Evolutionary conservation across 1,284 basidiomycete genomes (phyloP).

Genomic region (Xerocomus cyaneibrunnescens): DNA sequence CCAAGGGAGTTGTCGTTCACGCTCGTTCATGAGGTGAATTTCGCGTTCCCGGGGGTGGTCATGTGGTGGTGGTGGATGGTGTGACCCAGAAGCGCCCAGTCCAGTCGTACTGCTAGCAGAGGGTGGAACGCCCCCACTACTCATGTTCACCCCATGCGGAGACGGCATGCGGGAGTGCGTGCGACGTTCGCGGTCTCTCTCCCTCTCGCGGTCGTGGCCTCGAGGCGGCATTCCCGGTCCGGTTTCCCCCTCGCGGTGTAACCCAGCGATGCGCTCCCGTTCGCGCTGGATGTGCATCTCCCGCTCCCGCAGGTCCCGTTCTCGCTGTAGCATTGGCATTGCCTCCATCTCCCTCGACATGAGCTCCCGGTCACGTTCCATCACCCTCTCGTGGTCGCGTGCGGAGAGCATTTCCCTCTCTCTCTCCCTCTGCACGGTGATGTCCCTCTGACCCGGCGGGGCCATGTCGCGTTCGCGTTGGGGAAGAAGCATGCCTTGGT

Average conservation of each 20-base stretch:
- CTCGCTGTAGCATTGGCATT: slow-evolving; percentile 18
- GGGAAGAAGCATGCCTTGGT: slow-evolving; percentile 20
- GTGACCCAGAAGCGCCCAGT: slow-evolving; percentile 24
- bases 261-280: slow-evolving; percentile 26
- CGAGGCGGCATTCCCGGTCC: slow-evolving; percentile 26
- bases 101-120: slow-evolving; percentile 10
- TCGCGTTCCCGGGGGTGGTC: slow-evolving; percentile 29
- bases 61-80: slow-evolving; percentile 20
- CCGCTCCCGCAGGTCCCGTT: slow-evolving; percentile 28
- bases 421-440: slow-evolving; percentile 23
- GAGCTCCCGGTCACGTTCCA: slow-evolving; percentile 26
- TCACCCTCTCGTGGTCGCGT: slow-evolving; percentile 26
- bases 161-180: slow-evolving; percentile 28
- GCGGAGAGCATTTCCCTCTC: slow-evolving; percentile 22
- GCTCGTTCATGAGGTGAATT: slow-evolving; percentile 23
- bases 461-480: slow-evolving; percentile 30
- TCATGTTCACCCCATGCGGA: slow-evolving; percentile 20
- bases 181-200: slow-evolving; percentile 33
- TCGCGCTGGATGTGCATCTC: slow-evolving; percentile 31
- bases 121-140: slow-evolving; percentile 12
- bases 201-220: slow-evolving; percentile 29
- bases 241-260: slow-evolving; percentile 33
- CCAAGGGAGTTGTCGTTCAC: slow-evolving; percentile 30
- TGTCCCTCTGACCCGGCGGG: slow-evolving; percentile 23
- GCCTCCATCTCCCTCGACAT: slow-evolving; percentile 25